phyloP scores from a whole-genome alignment of 1,139 yeast genomes.

The Hyphopichia wangnamkhiaoensis region DNA sequence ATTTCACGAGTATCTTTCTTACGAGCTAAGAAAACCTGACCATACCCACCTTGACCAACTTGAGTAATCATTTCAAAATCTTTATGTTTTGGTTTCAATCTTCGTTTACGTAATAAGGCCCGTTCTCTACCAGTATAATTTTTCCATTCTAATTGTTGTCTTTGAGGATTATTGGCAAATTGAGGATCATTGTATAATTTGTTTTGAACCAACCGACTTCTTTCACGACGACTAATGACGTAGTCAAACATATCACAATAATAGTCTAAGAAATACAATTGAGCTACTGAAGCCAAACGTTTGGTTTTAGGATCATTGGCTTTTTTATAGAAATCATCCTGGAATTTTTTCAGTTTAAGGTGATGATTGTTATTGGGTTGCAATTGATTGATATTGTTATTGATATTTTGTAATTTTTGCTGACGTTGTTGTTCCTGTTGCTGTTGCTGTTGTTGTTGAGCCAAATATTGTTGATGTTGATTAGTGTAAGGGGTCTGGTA shows the following conservation, averaged over 20 bases:
- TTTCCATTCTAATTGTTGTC: constrained; percentile 73
- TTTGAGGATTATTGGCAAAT: constrained; percentile 34
- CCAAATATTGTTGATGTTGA: constrained; percentile 6
- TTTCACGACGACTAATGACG: constrained; percentile 80
- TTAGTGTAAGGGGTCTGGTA: no score
- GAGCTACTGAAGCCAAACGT: constrained; percentile 83
- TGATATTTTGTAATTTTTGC: constrained; percentile 13
- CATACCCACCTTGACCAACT: constrained; percentile 99
- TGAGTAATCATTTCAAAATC: constrained; percentile 97
- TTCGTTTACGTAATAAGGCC: constrained; percentile 78
- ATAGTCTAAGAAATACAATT: constrained; percentile 84
- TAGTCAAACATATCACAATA: constrained; percentile 96
- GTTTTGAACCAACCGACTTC: constrained; percentile 66
- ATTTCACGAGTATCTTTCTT: constrained; percentile 94
- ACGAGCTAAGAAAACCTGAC: constrained; percentile 92
- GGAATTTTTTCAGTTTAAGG: constrained; percentile 20
- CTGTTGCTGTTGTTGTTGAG: constrained; percentile 9
- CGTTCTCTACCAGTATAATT: constrained; percentile 84
- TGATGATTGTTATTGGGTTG: constrained; percentile 22
- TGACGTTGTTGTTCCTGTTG: constrained; percentile 6
- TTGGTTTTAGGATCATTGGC: constrained; percentile 77
- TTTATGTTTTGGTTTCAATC: constrained; percentile 89
- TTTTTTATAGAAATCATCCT: constrained; percentile 54
- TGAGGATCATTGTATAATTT: constrained; percentile 51
- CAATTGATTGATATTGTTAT: constrained; percentile 38